Base-by-base conservation (phyloP, 768 basidiomycete genomes). In the Collybia nuda region DNA sequence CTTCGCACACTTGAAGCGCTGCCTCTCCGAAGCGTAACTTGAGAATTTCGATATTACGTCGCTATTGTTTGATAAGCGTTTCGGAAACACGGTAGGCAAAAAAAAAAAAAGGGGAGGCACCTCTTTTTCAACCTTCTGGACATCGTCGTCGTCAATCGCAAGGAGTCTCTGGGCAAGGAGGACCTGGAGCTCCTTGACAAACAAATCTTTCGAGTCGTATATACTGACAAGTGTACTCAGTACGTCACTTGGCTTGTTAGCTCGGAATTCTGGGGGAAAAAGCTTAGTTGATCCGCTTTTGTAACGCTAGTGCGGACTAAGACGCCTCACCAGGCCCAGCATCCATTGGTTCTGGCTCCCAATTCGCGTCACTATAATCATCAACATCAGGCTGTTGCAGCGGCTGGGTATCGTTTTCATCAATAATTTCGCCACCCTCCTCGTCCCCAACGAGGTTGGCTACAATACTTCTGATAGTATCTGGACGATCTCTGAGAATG, bases 161-260 rank as follows among this genome's bases (percentile, higher is more conserved):
- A 99, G 73, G 29, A 99, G 70, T 7, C 94, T 79, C 53, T 93
- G 90, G 0, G 94, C 95, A 12, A 99, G 80, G 3, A 97, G 72
- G 0, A 93, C 85, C 64, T 98, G 97, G 26, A 99, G 73, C 66
- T 98, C 97, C 64, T 93, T 96, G 58, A 98, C 82, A 60, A 99
- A 98, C 7, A 98, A 80, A 57, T 98, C 97, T 62, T 93, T 90
- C 2, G 95, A 95, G 63, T 98, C 94, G 59, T 98, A 98, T 56
- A 98, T 98, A 65, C 90, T 93, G 57, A 98, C 94, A 1, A 98
- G 84, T 0, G 96, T 96, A 64, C 92, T 95, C 61, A 98, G 88
- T 53, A 98, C 85, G 61, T 98, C 97, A 58, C 90, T 90, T 0
- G 91, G 85, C 63, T 90, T 94, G 62, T 88, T 94, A 1, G 90